These are phyloP conservation scores for Candida multigemmis DNA, from an alignment of 805 yeast genomes.

Conservation along the genomic window DNA sequence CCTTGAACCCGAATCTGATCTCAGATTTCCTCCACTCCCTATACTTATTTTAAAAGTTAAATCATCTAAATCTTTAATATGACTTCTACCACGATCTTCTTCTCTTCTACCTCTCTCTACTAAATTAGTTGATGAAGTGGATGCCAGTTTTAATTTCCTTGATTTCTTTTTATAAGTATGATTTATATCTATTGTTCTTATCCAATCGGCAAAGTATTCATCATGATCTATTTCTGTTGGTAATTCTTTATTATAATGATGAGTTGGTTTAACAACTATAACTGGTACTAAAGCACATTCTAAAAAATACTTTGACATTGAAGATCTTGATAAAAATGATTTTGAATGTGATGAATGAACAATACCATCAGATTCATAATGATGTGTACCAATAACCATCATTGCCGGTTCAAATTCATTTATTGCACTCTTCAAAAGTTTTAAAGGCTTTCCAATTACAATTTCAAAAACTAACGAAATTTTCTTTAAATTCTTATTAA, in stretches of 20 bases:
- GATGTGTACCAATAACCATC: slow-evolving; percentile 37
- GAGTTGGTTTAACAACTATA: slow-evolving; percentile 31
- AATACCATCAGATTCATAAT: slow-evolving; percentile 12
- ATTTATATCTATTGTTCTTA: slow-evolving; percentile 15
- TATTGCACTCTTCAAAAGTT: slow-evolving; percentile 27
- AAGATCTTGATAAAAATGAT: slow-evolving; percentile 21
- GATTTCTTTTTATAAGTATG: slow-evolving; percentile 9
- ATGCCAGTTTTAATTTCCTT: slow-evolving; percentile 4
- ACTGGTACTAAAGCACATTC: slow-evolving; percentile 38
- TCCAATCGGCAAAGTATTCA: slow-evolving; percentile 26
- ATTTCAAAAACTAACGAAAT: slow-evolving; percentile 30
- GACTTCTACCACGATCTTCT: neutral
- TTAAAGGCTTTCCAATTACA: slow-evolving; percentile 33
- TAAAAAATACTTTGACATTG: slow-evolving; percentile 30
- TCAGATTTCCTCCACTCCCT: slow-evolving; percentile 1
- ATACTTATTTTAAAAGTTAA: neutral
- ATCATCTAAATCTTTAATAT: neutral
- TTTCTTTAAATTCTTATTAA: slow-evolving; percentile 26
- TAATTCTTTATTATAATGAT: slow-evolving; percentile 20
- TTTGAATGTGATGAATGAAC: slow-evolving; percentile 8
- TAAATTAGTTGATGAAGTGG: slow-evolving; percentile 2
- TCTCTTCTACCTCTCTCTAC: slow-evolving; percentile 6
- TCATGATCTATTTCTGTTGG: slow-evolving; percentile 21
- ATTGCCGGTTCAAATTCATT: slow-evolving; percentile 34
- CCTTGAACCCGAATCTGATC: slow-evolving; percentile 12